Conservation (phyloP, 768 basidiomycete species). For the Imleria badia region DNA sequence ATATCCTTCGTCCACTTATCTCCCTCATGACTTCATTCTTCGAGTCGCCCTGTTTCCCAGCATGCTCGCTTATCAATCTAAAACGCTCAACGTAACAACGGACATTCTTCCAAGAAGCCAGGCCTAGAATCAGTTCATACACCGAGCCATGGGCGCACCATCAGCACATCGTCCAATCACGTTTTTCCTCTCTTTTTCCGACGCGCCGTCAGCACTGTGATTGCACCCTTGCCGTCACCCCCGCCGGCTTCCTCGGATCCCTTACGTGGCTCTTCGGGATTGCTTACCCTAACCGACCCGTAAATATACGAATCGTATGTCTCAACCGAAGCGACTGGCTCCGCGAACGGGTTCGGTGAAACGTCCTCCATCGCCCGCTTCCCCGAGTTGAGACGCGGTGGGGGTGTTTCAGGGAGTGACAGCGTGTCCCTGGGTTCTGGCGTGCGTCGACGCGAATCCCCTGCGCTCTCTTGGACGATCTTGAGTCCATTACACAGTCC, state of each 20-base stretch:
- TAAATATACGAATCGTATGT: conserved; percentile 63
- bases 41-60: not conserved
- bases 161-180: conserved; percentile 8
- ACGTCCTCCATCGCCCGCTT: conserved; percentile 40
- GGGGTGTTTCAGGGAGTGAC: conserved; percentile 49
- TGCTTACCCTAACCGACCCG: conserved; percentile 54
- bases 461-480: conserved; percentile 24
- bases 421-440: conserved; percentile 36
- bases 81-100: conserved; percentile 18
- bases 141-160: not conserved
- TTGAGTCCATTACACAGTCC: conserved; percentile 69
- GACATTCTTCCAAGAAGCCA: conserved; percentile 3
- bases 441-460: conserved; percentile 36
- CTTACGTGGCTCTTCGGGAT: conserved; percentile 37
- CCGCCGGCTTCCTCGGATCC: conserved; percentile 7
- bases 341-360: conserved; percentile 67
- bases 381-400: conserved; percentile 31
- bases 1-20: too few species aligned
- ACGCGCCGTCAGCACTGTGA: conserved; percentile 62
- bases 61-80: conserved; percentile 1
- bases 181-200: conserved; percentile 46
- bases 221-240: conserved; percentile 22
- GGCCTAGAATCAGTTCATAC: conserved; percentile 1
- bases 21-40: conserved; percentile 4
- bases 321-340: conserved; percentile 59